Evolutionary conservation across 352 stramenopile species (phyloP), one percentile per base, ranked within the genome.

Genomic region (Halophytophthora polymorphica): DNA sequence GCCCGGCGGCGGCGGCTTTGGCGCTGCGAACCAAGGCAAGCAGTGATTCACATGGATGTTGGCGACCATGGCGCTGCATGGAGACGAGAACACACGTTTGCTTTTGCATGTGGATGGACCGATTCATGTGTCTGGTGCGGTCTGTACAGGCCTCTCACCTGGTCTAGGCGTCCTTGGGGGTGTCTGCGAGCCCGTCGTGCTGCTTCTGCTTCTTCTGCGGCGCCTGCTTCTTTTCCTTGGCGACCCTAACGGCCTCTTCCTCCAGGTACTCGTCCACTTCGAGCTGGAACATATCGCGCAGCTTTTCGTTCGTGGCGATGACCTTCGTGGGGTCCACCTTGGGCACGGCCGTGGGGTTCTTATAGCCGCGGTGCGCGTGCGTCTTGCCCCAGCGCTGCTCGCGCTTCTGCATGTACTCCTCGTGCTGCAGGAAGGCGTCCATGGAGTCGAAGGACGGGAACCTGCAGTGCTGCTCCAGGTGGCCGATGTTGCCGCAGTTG

Each of bases 1-100:
- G 42, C 97, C 97, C 6, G 97, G 97, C 21, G 97, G 95, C 13
- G 97, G 97, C 28, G 97, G 96, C 53, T 99, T 94, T 55, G 96
- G 96, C 28, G 45, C 45, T 41, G 45, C 25, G 31, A 50, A 56
- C 19, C 61, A 53, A 69, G 42, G 35, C n/a, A 22, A 17, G 13
- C 15, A n/a, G 39, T 64, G 56, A 47, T 6, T 36, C 41, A 22
- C 41, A 23, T 23, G 21, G 34, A 35, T 53, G 28, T 22, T 25
- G 34, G 14, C 13, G 41, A 50, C n/a, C 4, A 50, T 31, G 25
- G 25, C 4, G 25, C 25, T 31, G 25, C 8, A 31, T 31, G 4
- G 8, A 31, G 8, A 31, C 25, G 25, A 31, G 25, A 31, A 31
- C 25, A 31, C 25, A 8, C 4, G 25, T 31, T 31, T 31, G 25